phyloP scores from a whole-genome alignment of 2,329 filamentous ascomycete species.

The Microdochium trichocladiopsis region DNA sequence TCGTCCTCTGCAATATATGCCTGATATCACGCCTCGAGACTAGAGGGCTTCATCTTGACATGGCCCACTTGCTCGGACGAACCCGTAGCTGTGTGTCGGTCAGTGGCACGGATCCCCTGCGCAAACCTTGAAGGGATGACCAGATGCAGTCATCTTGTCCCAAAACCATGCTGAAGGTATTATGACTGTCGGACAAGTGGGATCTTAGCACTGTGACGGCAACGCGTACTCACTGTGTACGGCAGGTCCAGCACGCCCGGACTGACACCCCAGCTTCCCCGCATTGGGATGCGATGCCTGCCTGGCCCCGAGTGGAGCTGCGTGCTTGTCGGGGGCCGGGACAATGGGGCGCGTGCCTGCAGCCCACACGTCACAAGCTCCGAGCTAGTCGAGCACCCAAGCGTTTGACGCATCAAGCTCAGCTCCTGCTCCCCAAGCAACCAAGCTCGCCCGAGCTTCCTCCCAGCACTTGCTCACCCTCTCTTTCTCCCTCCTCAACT shows the following conservation, averaged over 20 bases:
- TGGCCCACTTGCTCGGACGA: no score
- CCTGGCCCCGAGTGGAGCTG: not conserved
- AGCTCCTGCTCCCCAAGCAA: not conserved
- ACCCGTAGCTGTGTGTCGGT: no score
- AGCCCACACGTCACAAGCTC: constrained; percentile 1
- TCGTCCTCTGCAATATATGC: no score
- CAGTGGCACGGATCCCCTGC: no score
- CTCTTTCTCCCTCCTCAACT: not conserved
- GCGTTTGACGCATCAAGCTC: not conserved
- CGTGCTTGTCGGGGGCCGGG: not conserved
- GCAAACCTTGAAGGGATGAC: no score
- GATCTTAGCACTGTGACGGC: no score
- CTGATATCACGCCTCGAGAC: no score
- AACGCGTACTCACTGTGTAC: not conserved
- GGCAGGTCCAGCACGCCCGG: not conserved
- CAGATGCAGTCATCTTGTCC: no score
- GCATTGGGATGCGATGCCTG: not conserved
- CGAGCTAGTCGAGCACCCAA: no score
- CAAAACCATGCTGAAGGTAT: no score
- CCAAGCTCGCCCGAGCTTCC: not conserved
- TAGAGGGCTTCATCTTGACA: no score
- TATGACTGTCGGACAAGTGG: no score
- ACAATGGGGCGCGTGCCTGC: not conserved
- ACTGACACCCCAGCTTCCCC: not conserved
- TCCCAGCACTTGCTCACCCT: not conserved